Base-by-base conservation (phyloP, 257 asterid species). In the Nicotiana noctiflora region DNA sequence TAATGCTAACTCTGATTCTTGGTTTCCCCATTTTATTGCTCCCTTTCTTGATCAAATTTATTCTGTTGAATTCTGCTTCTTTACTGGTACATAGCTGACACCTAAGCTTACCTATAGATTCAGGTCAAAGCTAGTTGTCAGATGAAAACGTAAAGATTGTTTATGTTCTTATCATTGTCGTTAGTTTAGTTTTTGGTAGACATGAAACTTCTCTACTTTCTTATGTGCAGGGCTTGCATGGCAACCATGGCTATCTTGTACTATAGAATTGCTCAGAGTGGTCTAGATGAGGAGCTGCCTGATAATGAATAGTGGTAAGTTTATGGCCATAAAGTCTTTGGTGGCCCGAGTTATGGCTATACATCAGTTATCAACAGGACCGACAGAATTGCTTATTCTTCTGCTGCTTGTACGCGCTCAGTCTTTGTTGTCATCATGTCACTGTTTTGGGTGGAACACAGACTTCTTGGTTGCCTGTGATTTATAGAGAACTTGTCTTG, bases 231-330 rank as follows among this genome's bases (percentile, higher is more conserved):
- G 97, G 98, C 99, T 12, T 95, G 99, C 92, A 83, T 95, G 96
- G 94, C 99, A 66, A 95, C 99, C 75, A 95, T 93, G 98, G 97
- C 96, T 31, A 92, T 95, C 72, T 83, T 95, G 75, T 95, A 95
- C 83, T 95, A 95, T 90, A 88, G 94, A 89, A 88, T 95, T 57
- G 90, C 98, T 18, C 97, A 90, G 79, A 89, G 92, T 61, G 94
- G 90, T 81, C 81, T 91, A 1, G 90, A 81, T 32, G 97, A 92
- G 77, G 92, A 90, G 83, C 66, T 85, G 55, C 85, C 87, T 15
- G 89, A 88, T 32, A 90, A 88, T 51, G 92, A 88, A 79, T 86
- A 74, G 44, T 89, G 86, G 86, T 90, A 83, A 86, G 13, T 53
- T 82, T 82, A 55, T 51, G 62, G 65, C 49, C 40, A 44, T 53